Conservation (phyloP, 2,329 filamentous ascomycete species). For the Uncinocarpus reesii region DNA sequence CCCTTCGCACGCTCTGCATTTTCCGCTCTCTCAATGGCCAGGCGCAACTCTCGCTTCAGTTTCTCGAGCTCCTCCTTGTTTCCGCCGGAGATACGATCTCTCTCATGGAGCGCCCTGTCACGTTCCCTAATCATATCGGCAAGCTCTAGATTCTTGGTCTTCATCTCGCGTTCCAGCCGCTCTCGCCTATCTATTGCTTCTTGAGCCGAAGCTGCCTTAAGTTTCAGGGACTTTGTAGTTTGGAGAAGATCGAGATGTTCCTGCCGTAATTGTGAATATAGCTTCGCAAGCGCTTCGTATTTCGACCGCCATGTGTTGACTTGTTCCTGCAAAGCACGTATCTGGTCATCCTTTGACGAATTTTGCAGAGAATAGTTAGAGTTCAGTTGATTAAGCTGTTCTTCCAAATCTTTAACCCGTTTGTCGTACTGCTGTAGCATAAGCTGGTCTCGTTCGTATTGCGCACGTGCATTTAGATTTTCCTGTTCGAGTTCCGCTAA, state of each 20-base stretch:
- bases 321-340: constrained; percentile 85
- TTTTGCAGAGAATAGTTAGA: constrained; percentile 77
- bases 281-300: constrained; percentile 90
- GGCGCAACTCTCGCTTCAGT: constrained; percentile 80
- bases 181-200: constrained; percentile 92
- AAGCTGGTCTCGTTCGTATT: constrained; percentile 94
- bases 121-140: constrained; percentile 98
- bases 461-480: constrained; percentile 84
- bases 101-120: constrained; percentile 85
- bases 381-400: constrained; percentile 72
- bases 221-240: constrained; percentile 90
- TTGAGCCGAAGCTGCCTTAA: constrained; percentile 93
- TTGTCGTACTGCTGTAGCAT: constrained; percentile 96
- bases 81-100: constrained; percentile 72
- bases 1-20: constrained; percentile 89
- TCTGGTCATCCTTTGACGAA: constrained; percentile 85
- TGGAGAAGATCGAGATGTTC: constrained; percentile 91
- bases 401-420: constrained; percentile 83
- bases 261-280: constrained; percentile 90
- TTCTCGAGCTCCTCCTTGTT: constrained; percentile 93
- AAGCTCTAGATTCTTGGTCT: constrained; percentile 98
- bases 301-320: constrained; percentile 96
- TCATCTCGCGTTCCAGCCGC: constrained; percentile 92
- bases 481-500: constrained; percentile 90
- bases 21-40: constrained; percentile 84